Evolutionary conservation across 2,329 filamentous ascomycete genomes (phyloP).

Genomic region (Beauveria asiatica): DNA sequence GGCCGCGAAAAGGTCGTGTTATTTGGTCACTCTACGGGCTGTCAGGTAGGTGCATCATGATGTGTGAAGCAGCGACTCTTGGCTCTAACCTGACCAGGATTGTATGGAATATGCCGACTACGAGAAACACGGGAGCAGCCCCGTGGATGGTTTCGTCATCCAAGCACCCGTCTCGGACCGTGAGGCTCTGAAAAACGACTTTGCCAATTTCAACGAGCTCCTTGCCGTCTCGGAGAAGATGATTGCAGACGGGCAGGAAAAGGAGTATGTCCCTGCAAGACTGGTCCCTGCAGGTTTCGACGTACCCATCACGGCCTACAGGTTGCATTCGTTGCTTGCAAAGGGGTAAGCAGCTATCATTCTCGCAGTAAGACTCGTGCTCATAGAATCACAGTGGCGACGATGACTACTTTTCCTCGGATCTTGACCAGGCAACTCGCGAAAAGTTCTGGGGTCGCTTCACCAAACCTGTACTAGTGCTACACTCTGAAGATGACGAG

Average conservation of each 20-base stretch:
- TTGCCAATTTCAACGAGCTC: slow-evolving; percentile 36
- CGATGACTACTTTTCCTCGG: slow-evolving; percentile 84
- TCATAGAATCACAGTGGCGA: slow-evolving; percentile 43
- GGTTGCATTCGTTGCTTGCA: slow-evolving; percentile 41
- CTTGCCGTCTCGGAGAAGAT: slow-evolving; percentile 43
- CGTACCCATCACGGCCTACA: slow-evolving; percentile 42
- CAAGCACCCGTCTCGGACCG: slow-evolving; percentile 76
- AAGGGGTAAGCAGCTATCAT: slow-evolving; percentile 35
- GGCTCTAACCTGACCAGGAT: slow-evolving; percentile 26
- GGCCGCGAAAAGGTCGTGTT: slow-evolving; percentile 44
- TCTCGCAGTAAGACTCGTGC: background rate
- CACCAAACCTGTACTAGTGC: slow-evolving; percentile 50
- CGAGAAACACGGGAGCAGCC: slow-evolving; percentile 33
- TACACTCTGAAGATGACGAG: slow-evolving; percentile 60
- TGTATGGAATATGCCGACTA: slow-evolving; percentile 46
- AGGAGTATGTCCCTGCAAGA: slow-evolving; percentile 45
- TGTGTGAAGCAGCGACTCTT: background rate
- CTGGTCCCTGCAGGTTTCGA: slow-evolving; percentile 32
- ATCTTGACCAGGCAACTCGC: slow-evolving; percentile 52
- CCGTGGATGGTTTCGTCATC: slow-evolving; percentile 67
- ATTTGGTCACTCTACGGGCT: slow-evolving; percentile 51
- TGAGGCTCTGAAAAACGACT: slow-evolving; percentile 46
- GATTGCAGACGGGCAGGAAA: slow-evolving; percentile 44
- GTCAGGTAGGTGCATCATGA: slow-evolving; percentile 32
- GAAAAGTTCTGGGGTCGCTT: slow-evolving; percentile 57